These are phyloP conservation scores for Erodium texanum DNA, from an alignment of 441 rosid genomes.

Conservation along the genomic window DNA sequence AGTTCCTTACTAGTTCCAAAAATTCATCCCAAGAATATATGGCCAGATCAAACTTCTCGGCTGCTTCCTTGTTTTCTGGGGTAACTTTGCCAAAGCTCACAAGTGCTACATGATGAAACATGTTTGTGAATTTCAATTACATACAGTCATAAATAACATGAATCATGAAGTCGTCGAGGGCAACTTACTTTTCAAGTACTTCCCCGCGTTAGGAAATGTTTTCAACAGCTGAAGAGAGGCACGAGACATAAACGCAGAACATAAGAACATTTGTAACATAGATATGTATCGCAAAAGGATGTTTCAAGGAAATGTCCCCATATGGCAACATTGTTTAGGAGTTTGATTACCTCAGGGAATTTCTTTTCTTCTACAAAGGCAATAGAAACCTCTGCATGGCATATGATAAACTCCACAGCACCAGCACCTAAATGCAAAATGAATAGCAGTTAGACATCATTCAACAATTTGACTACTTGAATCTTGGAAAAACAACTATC, in stretches of 20 bases:
- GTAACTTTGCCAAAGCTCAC: constrained; percentile 84
- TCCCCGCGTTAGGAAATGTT: constrained; percentile 56
- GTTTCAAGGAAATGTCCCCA: background rate
- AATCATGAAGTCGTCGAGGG: constrained; percentile 6
- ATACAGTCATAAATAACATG: constrained; percentile 7
- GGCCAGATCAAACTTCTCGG: constrained; percentile 48
- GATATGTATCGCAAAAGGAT: background rate
- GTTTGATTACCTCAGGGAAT: constrained; percentile 59
- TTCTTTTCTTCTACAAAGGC: constrained; percentile 89
- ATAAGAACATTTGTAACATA: constrained; percentile 7
- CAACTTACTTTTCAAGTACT: constrained; percentile 66
- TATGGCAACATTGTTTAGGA: background rate
- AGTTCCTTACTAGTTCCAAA: constrained; percentile 46
- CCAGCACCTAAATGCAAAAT: constrained; percentile 53
- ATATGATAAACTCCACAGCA: constrained; percentile 76
- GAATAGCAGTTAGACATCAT: constrained; percentile 2
- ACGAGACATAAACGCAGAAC: constrained; percentile 4
- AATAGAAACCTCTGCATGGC: constrained; percentile 77
- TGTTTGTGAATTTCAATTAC: constrained; percentile 1
- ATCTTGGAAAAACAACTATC: background rate
- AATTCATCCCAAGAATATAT: constrained; percentile 83
- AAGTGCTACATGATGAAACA: constrained; percentile 46
- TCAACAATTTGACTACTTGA: constrained; percentile 1
- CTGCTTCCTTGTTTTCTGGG: constrained; percentile 55
- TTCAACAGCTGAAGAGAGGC: constrained; percentile 56